Evolutionary conservation across 257 asterid species (phyloP), one percentile per base, ranked within the genome.

Genomic region (Solanum piurae): DNA sequence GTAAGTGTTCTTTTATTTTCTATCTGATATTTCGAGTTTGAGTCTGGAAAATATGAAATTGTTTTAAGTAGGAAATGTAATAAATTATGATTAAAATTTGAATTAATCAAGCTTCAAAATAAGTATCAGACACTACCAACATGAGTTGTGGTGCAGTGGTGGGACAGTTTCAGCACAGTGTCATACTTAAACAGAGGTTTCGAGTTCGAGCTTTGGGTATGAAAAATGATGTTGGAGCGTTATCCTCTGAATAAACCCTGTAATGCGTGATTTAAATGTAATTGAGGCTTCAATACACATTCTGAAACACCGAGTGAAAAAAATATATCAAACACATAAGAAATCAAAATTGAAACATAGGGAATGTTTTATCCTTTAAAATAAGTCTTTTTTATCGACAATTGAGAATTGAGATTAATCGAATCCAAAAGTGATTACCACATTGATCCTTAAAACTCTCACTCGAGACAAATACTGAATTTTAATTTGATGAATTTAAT

Each of bases 201-300:
- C 2, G 2, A 18, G 1, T 20, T 20, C 11, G 5, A 55, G 64
- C 3, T 20, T 0, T 55, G 64, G 5, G 10, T 18, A 55, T 55
- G 11, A 55, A 55, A 55, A 55, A 18, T 18, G 0, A 3, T 55
- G 1, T 6, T 55, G 64, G 11, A 20, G 64, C 1, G 9, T 16
- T 20, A 18, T 7, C 11, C 11, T 55, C 2, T 3, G 0, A 55
- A 18, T 55, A 10, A 1, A 5, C 0, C 9, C 0, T 18, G n/a
- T 18, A 55, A 0, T 55, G 3, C 4, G n/a, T 1, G 8, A 55
- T 55, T 18, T 0, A 18, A 18, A 55, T 55, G 20, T 55, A 55
- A 7, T 55, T n/a, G n/a, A 18, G n/a, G 4, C 64, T 55, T 3
- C 9, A 55, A 55, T 6, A 55, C 64, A 52, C 4, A 52, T 16